Conservation (phyloP, 192 early-diverging fungal genomes). For the Umbelopsis sp. region DNA sequence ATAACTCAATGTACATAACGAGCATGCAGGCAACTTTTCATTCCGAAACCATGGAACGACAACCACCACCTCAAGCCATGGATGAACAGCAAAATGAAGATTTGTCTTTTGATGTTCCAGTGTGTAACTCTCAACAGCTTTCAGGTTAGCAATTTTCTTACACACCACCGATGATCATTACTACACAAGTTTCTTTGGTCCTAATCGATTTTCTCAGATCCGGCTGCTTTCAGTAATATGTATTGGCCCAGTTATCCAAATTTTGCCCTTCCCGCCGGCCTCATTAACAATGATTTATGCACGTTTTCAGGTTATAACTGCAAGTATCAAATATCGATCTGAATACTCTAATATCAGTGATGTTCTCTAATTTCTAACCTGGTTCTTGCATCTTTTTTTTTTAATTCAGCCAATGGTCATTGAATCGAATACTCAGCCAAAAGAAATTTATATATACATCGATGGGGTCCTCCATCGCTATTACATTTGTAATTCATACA, state of each 20-base stretch:
- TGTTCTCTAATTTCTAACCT: too few relatives aligned
- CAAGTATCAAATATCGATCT: neutral
- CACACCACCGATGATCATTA: neutral
- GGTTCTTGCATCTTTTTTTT: too few relatives aligned
- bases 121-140: neutral
- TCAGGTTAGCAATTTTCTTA: neutral
- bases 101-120: neutral
- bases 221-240: neutral
- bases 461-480: too few relatives aligned
- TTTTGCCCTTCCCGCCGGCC: neutral
- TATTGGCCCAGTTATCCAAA: constrained; percentile 1
- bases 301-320: neutral
- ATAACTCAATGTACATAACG: constrained; percentile 18
- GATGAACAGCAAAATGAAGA: neutral
- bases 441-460: too few relatives aligned
- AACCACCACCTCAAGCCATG: neutral
- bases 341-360: too few relatives aligned
- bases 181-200: too few relatives aligned
- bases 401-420: too few relatives aligned
- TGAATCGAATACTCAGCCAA: too few relatives aligned
- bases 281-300: neutral
- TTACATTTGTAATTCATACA: too few relatives aligned
- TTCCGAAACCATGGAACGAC: neutral
- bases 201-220: neutral
- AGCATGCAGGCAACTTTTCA: neutral